A percentile compares a stretch with the other conserved stretches of the same genome.
Evolutionary conservation across 1,284 basidiomycete species (phyloP).

Genomic region (Lignosus rhinocerotis): DNA sequence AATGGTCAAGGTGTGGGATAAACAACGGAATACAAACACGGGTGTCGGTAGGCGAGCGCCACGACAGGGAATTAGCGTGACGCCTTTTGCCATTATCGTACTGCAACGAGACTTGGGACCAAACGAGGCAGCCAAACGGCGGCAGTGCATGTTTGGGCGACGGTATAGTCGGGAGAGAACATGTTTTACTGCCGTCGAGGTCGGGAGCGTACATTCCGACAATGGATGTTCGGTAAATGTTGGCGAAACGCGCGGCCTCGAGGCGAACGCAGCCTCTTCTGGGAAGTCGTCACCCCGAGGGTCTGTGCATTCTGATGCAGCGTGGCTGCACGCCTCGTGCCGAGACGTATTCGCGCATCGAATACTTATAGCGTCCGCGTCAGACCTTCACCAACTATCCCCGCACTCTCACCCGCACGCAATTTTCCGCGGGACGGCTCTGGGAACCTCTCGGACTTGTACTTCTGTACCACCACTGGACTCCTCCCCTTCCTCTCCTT

Average conservation of each 20-base stretch:
- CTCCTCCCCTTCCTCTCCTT: conserved; percentile 7
- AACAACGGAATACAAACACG: conserved; percentile 20
- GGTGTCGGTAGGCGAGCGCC: conserved; percentile 1
- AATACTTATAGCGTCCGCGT: conserved; percentile 19
- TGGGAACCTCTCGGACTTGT: conserved; percentile 4
- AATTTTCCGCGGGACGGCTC: conserved; percentile 13
- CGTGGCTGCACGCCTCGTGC: conserved; percentile 23
- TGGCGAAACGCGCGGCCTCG: conserved; percentile 24
- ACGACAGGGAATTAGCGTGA: conserved; percentile 1
- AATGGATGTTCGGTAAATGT: conserved; percentile 5
- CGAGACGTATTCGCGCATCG: conserved; percentile 5
- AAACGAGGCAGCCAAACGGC: conserved; percentile 3
- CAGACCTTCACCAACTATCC: conserved; percentile 8
- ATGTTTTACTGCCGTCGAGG: not conserved
- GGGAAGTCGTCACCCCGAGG: conserved; percentile 10
- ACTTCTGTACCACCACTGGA: conserved; percentile 10
- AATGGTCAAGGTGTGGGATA: conserved; percentile 7
- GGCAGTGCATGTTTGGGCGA: conserved; percentile 1
- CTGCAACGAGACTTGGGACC: not conserved
- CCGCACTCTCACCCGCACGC: conserved; percentile 20
- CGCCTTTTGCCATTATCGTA: not conserved
- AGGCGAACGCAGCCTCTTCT: conserved; percentile 21
- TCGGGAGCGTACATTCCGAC: conserved; percentile 6
- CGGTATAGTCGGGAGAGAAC: not conserved
- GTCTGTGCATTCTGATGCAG: conserved; percentile 20